Base-by-base conservation (phyloP, 805 yeast species). In the Middelhovenomyces tepae region DNA sequence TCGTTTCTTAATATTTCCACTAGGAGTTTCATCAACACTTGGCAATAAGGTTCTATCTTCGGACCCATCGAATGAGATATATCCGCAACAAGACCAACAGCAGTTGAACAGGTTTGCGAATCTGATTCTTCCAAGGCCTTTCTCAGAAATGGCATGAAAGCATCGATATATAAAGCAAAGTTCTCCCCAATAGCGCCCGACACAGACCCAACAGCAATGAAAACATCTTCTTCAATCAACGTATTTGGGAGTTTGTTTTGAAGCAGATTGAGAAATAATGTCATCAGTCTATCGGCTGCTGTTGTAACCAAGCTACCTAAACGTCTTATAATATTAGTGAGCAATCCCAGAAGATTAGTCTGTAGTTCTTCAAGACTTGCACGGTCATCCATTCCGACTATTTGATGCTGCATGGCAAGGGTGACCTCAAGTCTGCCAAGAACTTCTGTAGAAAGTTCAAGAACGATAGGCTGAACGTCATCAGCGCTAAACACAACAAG, bases 61-160 rank as follows among this genome's bases (percentile, higher is more conserved):
- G 66, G 69, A 20, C 93, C 94, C 34, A 91, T 67, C 1, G 96
- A 84, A 52, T 86, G 94, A 7, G 93, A 73, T 46, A 89, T 78
- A 60, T 91, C 98, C 13, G 95, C 95, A 38, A 91, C 86, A 32
- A 91, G 70, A 3, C 98, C 97, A 37, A 91, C 86, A 3, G 97
- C 94, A 4, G 95, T 83, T 42, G 73, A 73, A 50, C 95, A 80
- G 7, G 83, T 76, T 23, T 87, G 81, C 4, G 85, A 75, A 23
- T 84, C 95, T 6, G 81, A 75, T 57, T 86, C 87, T 47, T 74
- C 71, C 40, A 91, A 66, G 0, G 95, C 95, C 40, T 69, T 68
- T 11, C 76, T 74, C 54, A 91, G 67, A 55, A 68, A 87, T 36
- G 97, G 96, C 39, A 84, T 65, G 55, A 91, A 85, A 5, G 81